Percentiles rank a stretch among this genome's conserved stretches.
Evolutionary conservation across 768 basidiomycete species (phyloP).

Genomic region (Trametes punicea): DNA sequence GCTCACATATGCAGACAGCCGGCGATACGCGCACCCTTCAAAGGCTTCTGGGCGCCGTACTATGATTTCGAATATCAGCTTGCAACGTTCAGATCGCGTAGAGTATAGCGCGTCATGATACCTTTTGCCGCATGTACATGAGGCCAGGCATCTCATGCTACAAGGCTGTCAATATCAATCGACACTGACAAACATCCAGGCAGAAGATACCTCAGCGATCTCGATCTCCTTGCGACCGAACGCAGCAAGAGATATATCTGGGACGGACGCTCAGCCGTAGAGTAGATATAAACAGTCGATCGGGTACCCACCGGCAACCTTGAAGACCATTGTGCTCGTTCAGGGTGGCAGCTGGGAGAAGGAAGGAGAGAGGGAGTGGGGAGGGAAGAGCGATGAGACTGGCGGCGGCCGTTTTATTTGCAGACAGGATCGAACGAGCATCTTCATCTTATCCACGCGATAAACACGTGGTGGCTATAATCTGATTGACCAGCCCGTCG

Average conservation of each 20-base stretch:
- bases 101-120: constrained; percentile 30
- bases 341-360: constrained; percentile 19
- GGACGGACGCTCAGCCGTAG: constrained; percentile 8
- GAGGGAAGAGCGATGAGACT: constrained; percentile 19
- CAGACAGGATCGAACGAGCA: constrained; percentile 14
- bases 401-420: constrained; percentile 25
- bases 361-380: constrained; percentile 26
- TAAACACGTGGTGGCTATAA: constrained; percentile 8
- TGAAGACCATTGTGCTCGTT: constrained; percentile 65
- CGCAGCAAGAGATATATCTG: constrained; percentile 94
- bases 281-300: background rate
- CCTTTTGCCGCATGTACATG: constrained; percentile 89
- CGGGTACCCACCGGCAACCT: constrained; percentile 70
- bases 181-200: constrained; percentile 7
- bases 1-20: constrained; percentile 96
- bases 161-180: constrained; percentile 1
- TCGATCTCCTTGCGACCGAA: constrained; percentile 99
- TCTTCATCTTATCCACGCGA: constrained; percentile 21
- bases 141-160: constrained; percentile 95
- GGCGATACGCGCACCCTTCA: constrained; percentile 93
- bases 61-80: constrained; percentile 31
- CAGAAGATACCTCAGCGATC: constrained; percentile 83
- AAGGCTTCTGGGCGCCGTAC: constrained; percentile 78
- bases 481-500: background rate
- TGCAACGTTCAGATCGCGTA: too few species aligned